Base-by-base conservation (phyloP, 352 stramenopile genomes). In the Peronospora tabacina region DNA sequence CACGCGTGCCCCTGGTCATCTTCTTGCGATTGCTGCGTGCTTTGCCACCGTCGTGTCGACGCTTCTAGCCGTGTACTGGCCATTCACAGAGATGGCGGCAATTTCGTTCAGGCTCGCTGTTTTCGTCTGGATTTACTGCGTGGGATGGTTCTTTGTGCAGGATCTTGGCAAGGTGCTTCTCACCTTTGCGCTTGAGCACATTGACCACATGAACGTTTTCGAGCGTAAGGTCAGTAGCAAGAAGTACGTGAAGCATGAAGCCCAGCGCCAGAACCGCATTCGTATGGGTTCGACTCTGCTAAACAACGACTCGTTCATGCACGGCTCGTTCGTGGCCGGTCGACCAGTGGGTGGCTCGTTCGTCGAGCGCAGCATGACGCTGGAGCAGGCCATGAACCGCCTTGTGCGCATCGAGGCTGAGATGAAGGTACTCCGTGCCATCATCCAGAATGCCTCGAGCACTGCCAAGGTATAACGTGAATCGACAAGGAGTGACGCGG, bases 101-200 rank as follows among this genome's bases (percentile, higher is more conserved):
- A 92, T 96, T 39, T 70, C 78, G 44, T 47, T 76, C 20, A 72
- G 84, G 41, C 72, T 95, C 13, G 71, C 59, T 4, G 58, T 71
- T 11, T 92, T 89, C 40, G 72, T 96, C 1, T 97, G 89, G 91
- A 54, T 90, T 28, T 97, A 92, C 63, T 91, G 76, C 36, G 44
- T 96, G 11, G 22, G 76, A 11, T 97, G 76, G 66, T 93, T 94
- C 66, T 67, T 96, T 17, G 52, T 96, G 16, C 89, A 96, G 65
- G 85, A 95, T 51, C 30, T 82, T 9, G 61, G 66, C 55, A 94
- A 93, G 65, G 68, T 91, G 13, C 49, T 82, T 16, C 39, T 84
- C 11, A 52, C 83, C 17, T 79, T 75, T 51, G 52, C 85, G 47
- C 61, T 90, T 37, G 71, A 86, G 37, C 82, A 74, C 39, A 55